Percentiles rank a stretch among this genome's conserved stretches.
Conservation (phyloP, 495 filamentous ascomycete genomes). For the Trichoderma virens region DNA sequence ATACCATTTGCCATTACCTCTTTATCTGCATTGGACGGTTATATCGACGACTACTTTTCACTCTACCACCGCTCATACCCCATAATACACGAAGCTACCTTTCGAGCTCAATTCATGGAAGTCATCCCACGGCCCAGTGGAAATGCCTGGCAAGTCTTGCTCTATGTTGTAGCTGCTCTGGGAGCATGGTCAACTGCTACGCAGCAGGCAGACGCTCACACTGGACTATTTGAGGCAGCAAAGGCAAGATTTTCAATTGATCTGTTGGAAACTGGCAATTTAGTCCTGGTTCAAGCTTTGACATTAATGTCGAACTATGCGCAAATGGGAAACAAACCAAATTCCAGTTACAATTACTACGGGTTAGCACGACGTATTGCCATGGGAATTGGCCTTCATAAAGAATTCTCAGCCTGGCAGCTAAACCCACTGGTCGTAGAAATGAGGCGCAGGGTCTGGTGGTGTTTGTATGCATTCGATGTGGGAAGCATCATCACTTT, state of each 20-base stretch:
- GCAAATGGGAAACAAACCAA: conserved; percentile 49
- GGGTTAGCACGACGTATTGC: conserved; percentile 38
- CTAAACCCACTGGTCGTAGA: conserved; percentile 19
- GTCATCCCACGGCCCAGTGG: conserved; percentile 39
- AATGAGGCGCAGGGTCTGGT: conserved; percentile 27
- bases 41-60: conserved; percentile 43
- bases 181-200: conserved; percentile 41
- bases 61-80: conserved; percentile 48
- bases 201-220: conserved; percentile 35
- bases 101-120: conserved; percentile 45
- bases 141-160: conserved; percentile 44
- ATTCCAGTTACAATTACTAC: conserved; percentile 44
- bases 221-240: conserved; percentile 41
- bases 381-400: conserved; percentile 38
- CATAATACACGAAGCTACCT: conserved; percentile 47
- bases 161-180: conserved; percentile 44
- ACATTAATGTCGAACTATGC: conserved; percentile 45
- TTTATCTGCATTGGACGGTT: background rate
- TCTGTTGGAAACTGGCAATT: conserved; percentile 43
- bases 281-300: conserved; percentile 44
- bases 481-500: background rate
- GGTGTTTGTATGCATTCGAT: conserved; percentile 28
- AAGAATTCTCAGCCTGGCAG: conserved; percentile 21
- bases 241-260: conserved; percentile 27
- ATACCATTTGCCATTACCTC: background rate